Evolutionary conservation across 1,139 yeast species (phyloP).

Genomic region (Meyerozyma guilliermondii): DNA sequence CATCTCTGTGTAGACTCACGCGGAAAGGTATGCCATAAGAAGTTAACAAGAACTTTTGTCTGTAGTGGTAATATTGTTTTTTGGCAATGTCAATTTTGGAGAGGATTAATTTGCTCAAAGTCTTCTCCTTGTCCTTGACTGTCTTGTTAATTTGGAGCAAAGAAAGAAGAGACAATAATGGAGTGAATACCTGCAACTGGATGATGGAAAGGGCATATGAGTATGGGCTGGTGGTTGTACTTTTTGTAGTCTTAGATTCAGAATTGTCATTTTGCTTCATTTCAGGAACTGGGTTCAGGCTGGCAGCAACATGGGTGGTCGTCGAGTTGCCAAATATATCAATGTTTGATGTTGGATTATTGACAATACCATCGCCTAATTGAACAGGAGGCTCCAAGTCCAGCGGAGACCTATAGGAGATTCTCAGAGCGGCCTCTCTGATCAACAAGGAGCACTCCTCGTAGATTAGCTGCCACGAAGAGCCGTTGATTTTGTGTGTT

Average conservation of each 20-base stretch:
- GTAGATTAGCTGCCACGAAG: slow-evolving; percentile 53
- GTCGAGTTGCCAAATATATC: slow-evolving; percentile 31
- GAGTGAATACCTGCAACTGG: slow-evolving; percentile 7
- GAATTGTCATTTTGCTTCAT: background rate
- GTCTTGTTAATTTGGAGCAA: background rate
- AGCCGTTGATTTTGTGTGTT: slow-evolving; percentile 40
- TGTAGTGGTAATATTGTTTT: slow-evolving; percentile 5
- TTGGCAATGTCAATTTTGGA: slow-evolving; percentile 1
- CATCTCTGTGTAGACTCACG: slow-evolving; percentile 46
- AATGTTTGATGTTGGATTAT: slow-evolving; percentile 5
- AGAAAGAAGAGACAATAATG: background rate
- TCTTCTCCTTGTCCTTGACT: background rate
- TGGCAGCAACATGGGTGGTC: background rate
- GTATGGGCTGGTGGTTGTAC: slow-evolving; percentile 3
- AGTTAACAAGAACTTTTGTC: slow-evolving; percentile 19
- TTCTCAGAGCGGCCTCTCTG: slow-evolving; percentile 38
- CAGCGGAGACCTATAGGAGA: slow-evolving; percentile 29
- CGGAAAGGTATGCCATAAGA: slow-evolving; percentile 44
- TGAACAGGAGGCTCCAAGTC: slow-evolving; percentile 29
- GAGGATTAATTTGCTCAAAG: background rate
- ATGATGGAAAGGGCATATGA: slow-evolving; percentile 1
- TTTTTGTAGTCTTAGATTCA: slow-evolving; percentile 4
- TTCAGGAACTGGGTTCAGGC: background rate
- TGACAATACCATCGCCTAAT: slow-evolving; percentile 12
- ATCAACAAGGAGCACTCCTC: slow-evolving; percentile 57